Percentiles rank a stretch among this genome's conserved stretches.
Conservation (phyloP, 208 protist genomes). For the Acanthamoeba healyi region DNA sequence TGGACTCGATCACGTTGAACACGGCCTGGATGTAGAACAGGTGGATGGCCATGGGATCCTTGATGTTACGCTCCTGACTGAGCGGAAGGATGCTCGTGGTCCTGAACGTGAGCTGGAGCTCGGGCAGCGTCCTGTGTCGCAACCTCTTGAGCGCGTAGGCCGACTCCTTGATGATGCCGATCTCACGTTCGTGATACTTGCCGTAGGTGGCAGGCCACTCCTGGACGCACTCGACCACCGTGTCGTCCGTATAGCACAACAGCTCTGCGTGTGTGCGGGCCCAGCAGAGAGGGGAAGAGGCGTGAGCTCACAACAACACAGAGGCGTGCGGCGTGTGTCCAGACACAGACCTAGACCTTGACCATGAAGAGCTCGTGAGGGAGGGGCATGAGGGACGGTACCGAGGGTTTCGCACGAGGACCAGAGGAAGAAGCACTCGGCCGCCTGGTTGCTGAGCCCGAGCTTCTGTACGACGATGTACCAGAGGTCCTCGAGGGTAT, state of each 20-base stretch:
- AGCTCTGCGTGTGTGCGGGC: no score
- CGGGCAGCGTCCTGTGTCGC: slow-evolving; percentile 7
- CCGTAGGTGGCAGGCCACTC: neutral
- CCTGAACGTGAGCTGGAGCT: slow-evolving; percentile 35
- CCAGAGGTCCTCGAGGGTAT: slow-evolving; percentile 65
- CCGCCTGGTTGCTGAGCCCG: slow-evolving; percentile 47
- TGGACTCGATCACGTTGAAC: slow-evolving; percentile 67
- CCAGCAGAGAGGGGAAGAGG: neutral
- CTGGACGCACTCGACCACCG: neutral
- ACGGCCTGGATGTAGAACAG: slow-evolving; percentile 71
- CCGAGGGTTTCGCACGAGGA: slow-evolving; percentile 52
- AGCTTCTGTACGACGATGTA: slow-evolving; percentile 56
- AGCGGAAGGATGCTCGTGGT: slow-evolving; percentile 66
- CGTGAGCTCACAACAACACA: neutral
- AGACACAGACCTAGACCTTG: no score
- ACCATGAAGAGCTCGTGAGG: no score
- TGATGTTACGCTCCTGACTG: slow-evolving; percentile 50
- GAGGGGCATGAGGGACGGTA: neutral
- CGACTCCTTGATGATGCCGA: slow-evolving; percentile 36
- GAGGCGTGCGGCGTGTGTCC: no score
- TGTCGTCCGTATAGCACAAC: slow-evolving; percentile 50
- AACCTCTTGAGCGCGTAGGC: neutral
- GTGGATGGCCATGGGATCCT: slow-evolving; percentile 62
- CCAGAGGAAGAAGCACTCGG: slow-evolving; percentile 72
- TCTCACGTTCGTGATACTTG: slow-evolving; percentile 17